Evolutionary conservation across 73 alveolate species (phyloP).

Genomic region (Paramecium tetraurelia): DNA sequence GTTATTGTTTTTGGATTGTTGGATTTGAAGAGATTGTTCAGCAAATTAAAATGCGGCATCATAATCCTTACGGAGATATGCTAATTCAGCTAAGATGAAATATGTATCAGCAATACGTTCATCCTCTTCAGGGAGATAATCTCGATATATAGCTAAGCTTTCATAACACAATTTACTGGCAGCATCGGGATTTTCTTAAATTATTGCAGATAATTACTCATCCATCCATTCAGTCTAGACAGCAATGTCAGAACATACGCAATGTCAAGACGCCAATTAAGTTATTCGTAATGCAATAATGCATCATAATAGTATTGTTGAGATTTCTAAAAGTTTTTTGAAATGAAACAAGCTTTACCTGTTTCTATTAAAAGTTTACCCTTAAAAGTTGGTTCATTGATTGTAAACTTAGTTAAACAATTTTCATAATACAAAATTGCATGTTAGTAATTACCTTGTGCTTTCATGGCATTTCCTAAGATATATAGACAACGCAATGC

Average conservation of each 20-base stretch:
- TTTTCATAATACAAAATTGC: constrained; percentile 3
- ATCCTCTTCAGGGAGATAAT: background rate
- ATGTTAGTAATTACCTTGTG: background rate
- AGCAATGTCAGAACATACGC: background rate
- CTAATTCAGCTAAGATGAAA: constrained; percentile 2
- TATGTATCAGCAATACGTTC: constrained; percentile 17
- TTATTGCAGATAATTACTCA: background rate
- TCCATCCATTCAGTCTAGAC: background rate
- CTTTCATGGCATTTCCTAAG: background rate
- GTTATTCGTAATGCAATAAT: background rate
- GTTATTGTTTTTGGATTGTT: background rate
- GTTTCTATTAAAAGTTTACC: background rate
- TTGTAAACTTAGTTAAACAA: background rate
- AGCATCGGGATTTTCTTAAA: background rate
- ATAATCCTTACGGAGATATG: background rate
- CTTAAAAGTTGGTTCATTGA: background rate
- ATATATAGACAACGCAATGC: background rate
- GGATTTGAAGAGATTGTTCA: background rate
- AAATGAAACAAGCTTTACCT: background rate
- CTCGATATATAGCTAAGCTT: background rate
- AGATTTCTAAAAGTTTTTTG: background rate
- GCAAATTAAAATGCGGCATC: constrained; percentile 37
- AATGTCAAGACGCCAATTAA: constrained; percentile 23
- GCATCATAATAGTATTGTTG: background rate
- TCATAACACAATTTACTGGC: constrained; percentile 33